phyloP scores from a whole-genome alignment of 331 rosid genomes.

The Rosa hybrid region DNA sequence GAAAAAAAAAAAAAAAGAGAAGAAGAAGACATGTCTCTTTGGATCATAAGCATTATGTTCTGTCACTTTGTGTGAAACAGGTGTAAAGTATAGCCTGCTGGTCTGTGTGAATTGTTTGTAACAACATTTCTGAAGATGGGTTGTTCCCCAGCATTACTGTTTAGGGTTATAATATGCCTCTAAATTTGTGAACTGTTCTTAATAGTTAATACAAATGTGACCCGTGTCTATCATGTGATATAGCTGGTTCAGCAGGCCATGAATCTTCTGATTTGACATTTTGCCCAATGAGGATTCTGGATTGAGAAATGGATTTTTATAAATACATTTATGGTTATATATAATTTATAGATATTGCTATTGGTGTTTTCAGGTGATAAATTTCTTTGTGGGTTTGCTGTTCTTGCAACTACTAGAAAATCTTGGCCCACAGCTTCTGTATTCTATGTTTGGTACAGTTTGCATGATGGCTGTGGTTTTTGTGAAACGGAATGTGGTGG shows the following conservation, averaged over 20 bases:
- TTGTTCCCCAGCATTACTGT: not conserved
- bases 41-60: not conserved
- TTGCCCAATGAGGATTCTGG: not conserved
- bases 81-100: not conserved
- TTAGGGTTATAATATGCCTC: not conserved
- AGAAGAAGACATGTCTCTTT: not conserved
- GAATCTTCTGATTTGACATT: not conserved
- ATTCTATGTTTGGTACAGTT: slow-evolving; percentile 70
- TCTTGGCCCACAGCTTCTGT: slow-evolving; percentile 75
- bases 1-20: no score
- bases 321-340: not conserved
- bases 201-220: slow-evolving; percentile 5
- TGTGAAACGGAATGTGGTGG: slow-evolving; percentile 83
- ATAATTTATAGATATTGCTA: slow-evolving; percentile 8
- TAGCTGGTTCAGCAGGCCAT: slow-evolving; percentile 37
- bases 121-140: not conserved
- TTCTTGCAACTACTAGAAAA: slow-evolving; percentile 85
- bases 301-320: slow-evolving; percentile 2
- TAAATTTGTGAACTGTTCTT: not conserved
- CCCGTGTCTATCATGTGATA: slow-evolving; percentile 28
- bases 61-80: not conserved
- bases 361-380: slow-evolving; percentile 64
- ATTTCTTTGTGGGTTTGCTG: slow-evolving; percentile 91
- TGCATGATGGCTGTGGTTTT: slow-evolving; percentile 81
- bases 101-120: not conserved